These are phyloP conservation scores for Calonectria honghensis DNA, from an alignment of 2,329 filamentous ascomycete species.

Conservation along the genomic window DNA sequence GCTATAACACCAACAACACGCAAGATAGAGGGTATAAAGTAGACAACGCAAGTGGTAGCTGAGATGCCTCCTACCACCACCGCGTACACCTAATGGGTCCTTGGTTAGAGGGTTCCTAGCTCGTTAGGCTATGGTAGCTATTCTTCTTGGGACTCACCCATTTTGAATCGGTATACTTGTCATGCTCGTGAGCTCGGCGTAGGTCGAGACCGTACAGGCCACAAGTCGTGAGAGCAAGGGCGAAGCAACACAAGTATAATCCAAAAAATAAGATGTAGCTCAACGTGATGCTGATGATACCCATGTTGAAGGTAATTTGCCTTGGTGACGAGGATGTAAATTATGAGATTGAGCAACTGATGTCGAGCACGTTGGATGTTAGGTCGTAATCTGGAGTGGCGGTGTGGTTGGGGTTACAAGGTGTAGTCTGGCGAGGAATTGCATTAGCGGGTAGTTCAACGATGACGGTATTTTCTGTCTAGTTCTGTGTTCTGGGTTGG, in stretches of 20 bases:
- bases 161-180: slow-evolving; percentile 76
- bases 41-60: slow-evolving; percentile 78
- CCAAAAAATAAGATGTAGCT: slow-evolving; percentile 74
- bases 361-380: neutral
- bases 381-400: slow-evolving; percentile 14
- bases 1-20: slow-evolving; percentile 68
- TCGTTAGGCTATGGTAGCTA: too few species aligned
- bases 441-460: neutral
- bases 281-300: slow-evolving; percentile 64
- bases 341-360: slow-evolving; percentile 1
- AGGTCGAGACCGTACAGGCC: slow-evolving; percentile 87
- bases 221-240: slow-evolving; percentile 84
- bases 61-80: slow-evolving; percentile 80
- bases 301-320: slow-evolving; percentile 60
- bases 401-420: neutral
- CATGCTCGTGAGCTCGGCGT: slow-evolving; percentile 68
- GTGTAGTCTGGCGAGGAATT: neutral
- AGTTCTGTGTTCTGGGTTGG: too few species aligned
- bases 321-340: slow-evolving; percentile 5
- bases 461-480: neutral
- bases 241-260: slow-evolving; percentile 85
- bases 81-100: slow-evolving; percentile 77
- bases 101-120: neutral
- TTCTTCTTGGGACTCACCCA: slow-evolving; percentile 73
- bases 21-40: slow-evolving; percentile 78